Conservation (phyloP, 371 early-diverging fungal species). For the Lichtheimia corymbifera region DNA sequence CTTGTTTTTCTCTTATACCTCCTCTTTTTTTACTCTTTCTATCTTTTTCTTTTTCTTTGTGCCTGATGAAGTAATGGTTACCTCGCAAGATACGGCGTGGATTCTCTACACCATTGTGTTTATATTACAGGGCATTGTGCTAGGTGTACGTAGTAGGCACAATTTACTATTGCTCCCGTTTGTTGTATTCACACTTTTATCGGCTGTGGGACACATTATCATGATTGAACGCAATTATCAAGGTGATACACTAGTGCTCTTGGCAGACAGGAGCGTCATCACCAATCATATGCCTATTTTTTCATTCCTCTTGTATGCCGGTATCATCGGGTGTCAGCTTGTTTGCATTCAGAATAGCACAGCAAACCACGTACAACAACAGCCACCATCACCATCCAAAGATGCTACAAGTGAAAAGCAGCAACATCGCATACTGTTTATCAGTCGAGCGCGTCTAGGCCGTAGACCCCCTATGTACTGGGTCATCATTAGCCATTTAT, state of each 20-base stretch:
- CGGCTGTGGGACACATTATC: conserved; percentile 13
- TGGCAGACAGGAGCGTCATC: conserved; percentile 21
- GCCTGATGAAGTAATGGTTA: conserved; percentile 17
- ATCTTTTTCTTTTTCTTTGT: conserved; percentile 3
- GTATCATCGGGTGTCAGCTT: conserved; percentile 26
- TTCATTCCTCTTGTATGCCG: conserved; percentile 30
- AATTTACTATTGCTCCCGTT: conserved; percentile 33
- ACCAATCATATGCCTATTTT: conserved; percentile 25
- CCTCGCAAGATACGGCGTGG: conserved; percentile 34
- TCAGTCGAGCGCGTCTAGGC: not conserved
- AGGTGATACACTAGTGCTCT: conserved; percentile 12
- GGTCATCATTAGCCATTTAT: conserved; percentile 17
- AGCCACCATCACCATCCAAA: conserved; percentile 2
- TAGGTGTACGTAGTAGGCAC: conserved; percentile 21
- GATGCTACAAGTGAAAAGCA: not conserved
- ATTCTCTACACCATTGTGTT: conserved; percentile 29
- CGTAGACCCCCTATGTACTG: conserved; percentile 15
- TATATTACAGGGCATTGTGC: conserved; percentile 11
- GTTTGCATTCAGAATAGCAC: conserved; percentile 22
- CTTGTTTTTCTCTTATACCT: not conserved
- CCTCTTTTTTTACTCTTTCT: not conserved
- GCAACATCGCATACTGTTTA: conserved; percentile 7
- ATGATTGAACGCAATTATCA: conserved; percentile 9
- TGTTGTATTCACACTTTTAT: conserved; percentile 11
- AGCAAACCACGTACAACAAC: conserved; percentile 1